Evolutionary conservation across 1,284 basidiomycete genomes (phyloP).

Genomic region (Cryptococcus hybrid): DNA sequence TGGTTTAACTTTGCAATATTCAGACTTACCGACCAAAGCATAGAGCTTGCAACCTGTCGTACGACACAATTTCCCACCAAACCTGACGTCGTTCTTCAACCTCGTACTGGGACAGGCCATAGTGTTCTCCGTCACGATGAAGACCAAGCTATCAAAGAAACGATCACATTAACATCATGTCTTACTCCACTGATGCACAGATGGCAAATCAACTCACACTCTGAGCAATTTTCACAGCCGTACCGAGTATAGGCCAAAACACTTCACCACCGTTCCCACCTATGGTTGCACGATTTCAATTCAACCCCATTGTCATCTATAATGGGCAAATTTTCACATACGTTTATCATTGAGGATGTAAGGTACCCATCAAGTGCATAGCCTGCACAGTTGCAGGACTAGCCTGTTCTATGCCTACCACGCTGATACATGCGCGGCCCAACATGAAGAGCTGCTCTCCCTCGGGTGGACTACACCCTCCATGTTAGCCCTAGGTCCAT

Average conservation of each 20-base stretch:
- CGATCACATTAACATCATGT: too few relatives aligned
- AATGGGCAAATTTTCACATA: slow-evolving; percentile 9
- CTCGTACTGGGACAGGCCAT: slow-evolving; percentile 43
- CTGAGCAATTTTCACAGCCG: slow-evolving; percentile 39
- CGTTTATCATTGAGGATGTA: slow-evolving; percentile 46
- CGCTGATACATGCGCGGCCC: slow-evolving; percentile 40
- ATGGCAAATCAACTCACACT: slow-evolving; percentile 23
- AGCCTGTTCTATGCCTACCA: slow-evolving; percentile 40
- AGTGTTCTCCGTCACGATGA: slow-evolving; percentile 45
- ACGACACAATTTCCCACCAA: slow-evolving; percentile 49
- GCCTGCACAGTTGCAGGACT: slow-evolving; percentile 47
- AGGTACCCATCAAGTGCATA: slow-evolving; percentile 43
- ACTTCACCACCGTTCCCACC: slow-evolving; percentile 45
- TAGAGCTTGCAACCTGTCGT: slow-evolving; percentile 46
- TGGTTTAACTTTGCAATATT: not conserved
- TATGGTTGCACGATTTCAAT: slow-evolving; percentile 1
- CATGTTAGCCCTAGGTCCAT: not conserved
- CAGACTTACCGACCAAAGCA: slow-evolving; percentile 39
- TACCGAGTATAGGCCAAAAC: slow-evolving; percentile 49
- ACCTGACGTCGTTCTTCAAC: slow-evolving; percentile 43
- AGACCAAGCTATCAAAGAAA: slow-evolving; percentile 34
- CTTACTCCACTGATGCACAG: slow-evolving; percentile 3
- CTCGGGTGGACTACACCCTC: slow-evolving; percentile 31
- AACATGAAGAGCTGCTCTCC: slow-evolving; percentile 40
- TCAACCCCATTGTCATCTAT: not conserved